Conservation (phyloP, 2,329 filamentous ascomycete species). For the Aurifilum marmelostoma region DNA sequence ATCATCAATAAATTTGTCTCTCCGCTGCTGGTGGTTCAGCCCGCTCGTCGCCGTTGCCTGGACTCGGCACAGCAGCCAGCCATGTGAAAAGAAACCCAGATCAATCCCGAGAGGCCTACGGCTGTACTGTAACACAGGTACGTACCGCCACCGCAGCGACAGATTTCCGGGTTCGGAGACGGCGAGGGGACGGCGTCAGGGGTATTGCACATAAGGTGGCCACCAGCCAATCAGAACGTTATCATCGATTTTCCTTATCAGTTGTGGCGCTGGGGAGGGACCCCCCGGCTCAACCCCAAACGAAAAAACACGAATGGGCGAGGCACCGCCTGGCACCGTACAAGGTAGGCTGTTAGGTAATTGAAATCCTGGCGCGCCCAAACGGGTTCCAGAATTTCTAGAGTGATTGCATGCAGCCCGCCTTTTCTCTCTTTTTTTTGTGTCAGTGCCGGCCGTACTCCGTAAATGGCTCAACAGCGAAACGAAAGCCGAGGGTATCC, state of each 20-base stretch:
- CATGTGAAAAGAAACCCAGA: no score
- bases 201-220: neutral
- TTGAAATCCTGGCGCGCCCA: neutral
- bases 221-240: neutral
- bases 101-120: no score
- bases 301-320: neutral
- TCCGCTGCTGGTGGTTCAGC: neutral
- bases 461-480: neutral
- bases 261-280: neutral
- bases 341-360: neutral
- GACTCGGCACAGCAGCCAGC: no score
- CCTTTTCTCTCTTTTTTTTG: neutral
- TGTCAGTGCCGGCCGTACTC: slow-evolving; percentile 1
- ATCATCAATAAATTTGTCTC: neutral
- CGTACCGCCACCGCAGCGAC: no score
- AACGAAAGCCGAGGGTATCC: neutral
- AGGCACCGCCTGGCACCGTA: neutral
- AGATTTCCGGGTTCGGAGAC: neutral
- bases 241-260: neutral
- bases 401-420: neutral
- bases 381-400: neutral
- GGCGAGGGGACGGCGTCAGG: neutral
- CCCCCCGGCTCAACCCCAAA: neutral
- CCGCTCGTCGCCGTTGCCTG: neutral
- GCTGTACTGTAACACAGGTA: no score